Percentiles rank a stretch among this genome's conserved stretches.
phyloP scores from a whole-genome alignment of 2,329 filamentous ascomycete species.

The Ophidiomyces ophidiicola region DNA sequence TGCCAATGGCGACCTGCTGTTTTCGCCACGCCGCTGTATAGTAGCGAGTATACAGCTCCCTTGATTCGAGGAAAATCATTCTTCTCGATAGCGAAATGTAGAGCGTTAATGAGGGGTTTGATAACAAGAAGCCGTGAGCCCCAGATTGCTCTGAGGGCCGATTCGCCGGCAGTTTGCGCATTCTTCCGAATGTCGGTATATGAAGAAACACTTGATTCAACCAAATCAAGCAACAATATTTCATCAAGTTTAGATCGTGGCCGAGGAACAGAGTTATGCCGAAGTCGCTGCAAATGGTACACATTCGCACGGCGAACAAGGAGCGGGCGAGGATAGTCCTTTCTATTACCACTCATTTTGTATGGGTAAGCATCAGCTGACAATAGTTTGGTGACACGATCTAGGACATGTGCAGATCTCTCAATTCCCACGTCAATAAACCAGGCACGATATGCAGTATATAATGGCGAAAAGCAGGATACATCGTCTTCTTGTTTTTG shows the following conservation, averaged over 20 bases:
- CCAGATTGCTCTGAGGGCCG: conserved; percentile 80
- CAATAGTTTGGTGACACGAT: conserved; percentile 73
- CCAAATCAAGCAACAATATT: conserved; percentile 68
- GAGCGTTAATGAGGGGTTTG: conserved; percentile 65
- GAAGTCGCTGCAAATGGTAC: conserved; percentile 85
- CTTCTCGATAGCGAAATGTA: conserved; percentile 64
- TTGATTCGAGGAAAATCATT: conserved; percentile 88
- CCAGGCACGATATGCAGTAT: conserved; percentile 87
- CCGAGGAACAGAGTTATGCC: conserved; percentile 81
- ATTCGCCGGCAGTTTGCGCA: conserved; percentile 83
- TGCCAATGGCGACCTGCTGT: conserved; percentile 88
- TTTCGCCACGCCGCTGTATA: conserved; percentile 79
- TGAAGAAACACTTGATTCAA: conserved; percentile 74
- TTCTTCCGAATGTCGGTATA: conserved; percentile 95
- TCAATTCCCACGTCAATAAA: conserved; percentile 97
- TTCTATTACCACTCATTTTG: conserved; percentile 84
- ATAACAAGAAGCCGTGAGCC: conserved; percentile 82
- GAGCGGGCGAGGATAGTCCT: conserved; percentile 84
- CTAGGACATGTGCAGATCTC: conserved; percentile 81
- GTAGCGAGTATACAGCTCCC: conserved; percentile 77
- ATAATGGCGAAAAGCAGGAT: conserved; percentile 82
- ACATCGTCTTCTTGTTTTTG: conserved; percentile 89
- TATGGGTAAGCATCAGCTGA: conserved; percentile 80
- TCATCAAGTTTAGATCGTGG: conserved; percentile 87
- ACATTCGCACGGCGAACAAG: conserved; percentile 85